These are phyloP conservation scores for Curvularia verruculosa DNA, from an alignment of 2,329 filamentous ascomycete species.

Conservation along the genomic window DNA sequence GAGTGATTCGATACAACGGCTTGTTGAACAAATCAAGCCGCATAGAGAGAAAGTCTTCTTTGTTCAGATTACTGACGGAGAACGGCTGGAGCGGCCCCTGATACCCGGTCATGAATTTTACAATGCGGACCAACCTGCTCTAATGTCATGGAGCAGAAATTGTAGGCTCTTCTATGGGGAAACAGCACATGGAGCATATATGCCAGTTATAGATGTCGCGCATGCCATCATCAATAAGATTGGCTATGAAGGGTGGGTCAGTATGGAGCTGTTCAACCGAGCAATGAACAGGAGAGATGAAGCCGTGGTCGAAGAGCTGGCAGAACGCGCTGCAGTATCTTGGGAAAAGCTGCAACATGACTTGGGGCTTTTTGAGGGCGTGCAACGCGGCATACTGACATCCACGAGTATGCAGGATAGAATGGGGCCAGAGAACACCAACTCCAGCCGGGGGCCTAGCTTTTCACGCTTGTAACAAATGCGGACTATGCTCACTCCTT, in stretches of 20 bases:
- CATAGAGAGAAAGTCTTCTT: slow-evolving; percentile 73
- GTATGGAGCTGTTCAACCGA: slow-evolving; percentile 72
- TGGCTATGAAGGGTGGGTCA: slow-evolving; percentile 72
- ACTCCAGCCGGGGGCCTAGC: not conserved
- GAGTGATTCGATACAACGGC: slow-evolving; percentile 59
- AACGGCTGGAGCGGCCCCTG: slow-evolving; percentile 65
- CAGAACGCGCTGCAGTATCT: slow-evolving; percentile 56
- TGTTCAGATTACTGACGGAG: slow-evolving; percentile 77
- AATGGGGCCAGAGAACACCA: not conserved
- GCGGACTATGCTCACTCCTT: not conserved
- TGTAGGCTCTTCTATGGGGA: slow-evolving; percentile 73
- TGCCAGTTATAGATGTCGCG: slow-evolving; percentile 68
- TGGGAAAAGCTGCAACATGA: slow-evolving; percentile 59
- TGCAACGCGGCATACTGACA: not conserved
- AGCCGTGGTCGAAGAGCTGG: slow-evolving; percentile 62
- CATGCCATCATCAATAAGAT: slow-evolving; percentile 67
- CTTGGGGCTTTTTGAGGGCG: slow-evolving; percentile 31
- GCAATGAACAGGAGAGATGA: slow-evolving; percentile 61
- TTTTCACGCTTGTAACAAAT: slow-evolving; percentile 12
- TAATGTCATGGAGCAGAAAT: slow-evolving; percentile 82
- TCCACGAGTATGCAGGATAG: not conserved
- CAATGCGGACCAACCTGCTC: slow-evolving; percentile 61
- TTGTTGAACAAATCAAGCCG: slow-evolving; percentile 58
- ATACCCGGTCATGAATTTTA: slow-evolving; percentile 64
- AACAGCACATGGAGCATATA: slow-evolving; percentile 66